phyloP scores from a whole-genome alignment of 345 rosid species.

The Eucalyptus pauciflora region DNA sequence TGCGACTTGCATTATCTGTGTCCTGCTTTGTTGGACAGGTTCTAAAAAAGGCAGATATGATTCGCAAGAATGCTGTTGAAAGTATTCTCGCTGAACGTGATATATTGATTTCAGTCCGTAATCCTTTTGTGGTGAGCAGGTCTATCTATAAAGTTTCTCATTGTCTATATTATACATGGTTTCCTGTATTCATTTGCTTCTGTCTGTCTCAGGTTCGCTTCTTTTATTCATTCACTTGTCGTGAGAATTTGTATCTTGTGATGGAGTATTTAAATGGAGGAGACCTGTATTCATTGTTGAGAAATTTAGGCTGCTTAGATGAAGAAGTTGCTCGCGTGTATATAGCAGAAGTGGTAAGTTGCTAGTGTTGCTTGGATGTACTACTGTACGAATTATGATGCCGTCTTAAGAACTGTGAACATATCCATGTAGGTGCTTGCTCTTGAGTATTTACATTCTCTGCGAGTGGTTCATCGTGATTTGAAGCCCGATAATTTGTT shows the following conservation, averaged over 20 bases:
- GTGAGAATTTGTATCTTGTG: constrained; percentile 98
- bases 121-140: constrained; percentile 99
- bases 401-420: neutral
- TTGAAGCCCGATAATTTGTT: constrained; percentile 96
- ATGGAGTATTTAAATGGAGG: constrained; percentile 99
- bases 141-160: constrained; percentile 19
- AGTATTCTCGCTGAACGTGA: constrained; percentile 99
- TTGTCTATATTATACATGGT: neutral
- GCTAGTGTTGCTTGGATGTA: neutral
- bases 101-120: constrained; percentile 95
- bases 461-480: constrained; percentile 95
- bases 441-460: constrained; percentile 89
- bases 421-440: constrained; percentile 71
- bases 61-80: constrained; percentile 99
- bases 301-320: constrained; percentile 96
- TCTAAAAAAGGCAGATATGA: constrained; percentile 98
- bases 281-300: constrained; percentile 85
- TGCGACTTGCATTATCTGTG: neutral
- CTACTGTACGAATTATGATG: neutral
- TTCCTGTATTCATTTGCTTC: constrained; percentile 9
- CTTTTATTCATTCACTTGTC: constrained; percentile 98
- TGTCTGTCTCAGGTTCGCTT: constrained; percentile 78
- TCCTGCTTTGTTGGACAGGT: constrained; percentile 39
- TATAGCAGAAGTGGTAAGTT: constrained; percentile 97
- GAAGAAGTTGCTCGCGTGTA: constrained; percentile 98